Evolutionary conservation across 306 rosid genomes (phyloP).

Genomic region (Inga laurina): DNA sequence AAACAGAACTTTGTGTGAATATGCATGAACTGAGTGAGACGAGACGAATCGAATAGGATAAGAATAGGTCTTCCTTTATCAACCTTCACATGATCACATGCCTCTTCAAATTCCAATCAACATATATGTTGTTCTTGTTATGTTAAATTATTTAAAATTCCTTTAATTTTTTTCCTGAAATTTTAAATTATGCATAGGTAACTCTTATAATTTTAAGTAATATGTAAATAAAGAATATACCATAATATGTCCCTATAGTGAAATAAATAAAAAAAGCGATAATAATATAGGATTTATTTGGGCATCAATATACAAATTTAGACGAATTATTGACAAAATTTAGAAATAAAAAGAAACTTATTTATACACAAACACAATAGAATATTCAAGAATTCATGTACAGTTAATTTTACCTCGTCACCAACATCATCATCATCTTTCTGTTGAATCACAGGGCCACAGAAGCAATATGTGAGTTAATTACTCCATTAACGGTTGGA

Average conservation of each 20-base stretch:
- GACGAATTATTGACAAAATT: too few species aligned
- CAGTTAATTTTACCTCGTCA: neutral
- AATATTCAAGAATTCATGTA: neutral
- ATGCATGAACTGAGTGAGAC: neutral
- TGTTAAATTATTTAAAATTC: neutral
- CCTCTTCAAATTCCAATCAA: neutral
- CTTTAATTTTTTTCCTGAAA: too few species aligned
- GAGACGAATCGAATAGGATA: conserved; percentile 17
- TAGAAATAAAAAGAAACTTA: neutral
- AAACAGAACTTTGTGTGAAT: neutral
- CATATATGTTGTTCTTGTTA: neutral
- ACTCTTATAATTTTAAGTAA: neutral
- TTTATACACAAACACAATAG: neutral
- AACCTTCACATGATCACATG: conserved; percentile 38
- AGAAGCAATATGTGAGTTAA: neutral
- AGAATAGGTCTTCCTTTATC: neutral
- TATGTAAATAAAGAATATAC: too few species aligned
- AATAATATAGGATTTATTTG: too few species aligned
- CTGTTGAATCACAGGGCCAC: neutral
- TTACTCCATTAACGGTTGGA: neutral
- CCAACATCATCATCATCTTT: neutral
- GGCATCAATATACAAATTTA: neutral
- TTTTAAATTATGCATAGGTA: too few species aligned
- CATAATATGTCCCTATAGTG: too few species aligned
- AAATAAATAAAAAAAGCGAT: too few species aligned